Conservation (phyloP, 1,139 yeast genomes). For the Magnusiomyces clavatus region DNA sequence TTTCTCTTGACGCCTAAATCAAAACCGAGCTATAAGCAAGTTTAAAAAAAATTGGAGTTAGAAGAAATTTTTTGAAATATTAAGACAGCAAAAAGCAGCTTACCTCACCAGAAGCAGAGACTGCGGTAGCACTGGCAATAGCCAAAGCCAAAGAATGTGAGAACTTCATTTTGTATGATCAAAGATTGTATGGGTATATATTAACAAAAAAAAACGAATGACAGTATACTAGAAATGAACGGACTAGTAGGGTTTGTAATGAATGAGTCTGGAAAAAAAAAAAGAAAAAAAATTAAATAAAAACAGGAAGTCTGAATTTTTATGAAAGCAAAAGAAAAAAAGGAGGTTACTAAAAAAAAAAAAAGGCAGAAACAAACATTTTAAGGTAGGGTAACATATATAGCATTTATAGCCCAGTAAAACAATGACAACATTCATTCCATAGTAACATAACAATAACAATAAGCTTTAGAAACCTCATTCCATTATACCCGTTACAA, state of each 20-base stretch:
- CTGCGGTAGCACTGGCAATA: conserved; percentile 4
- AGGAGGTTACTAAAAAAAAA: neutral
- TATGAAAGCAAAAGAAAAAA: neutral
- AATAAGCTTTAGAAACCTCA: neutral
- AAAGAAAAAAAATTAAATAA: neutral
- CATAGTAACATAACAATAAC: neutral
- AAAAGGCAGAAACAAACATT: neutral
- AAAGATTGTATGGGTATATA: neutral
- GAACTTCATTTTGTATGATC: conserved; percentile 11
- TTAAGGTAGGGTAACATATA: neutral
- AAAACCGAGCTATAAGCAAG: conserved; percentile 42
- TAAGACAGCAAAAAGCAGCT: conserved; percentile 5
- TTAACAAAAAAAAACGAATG: too few relatives aligned
- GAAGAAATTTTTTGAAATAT: neutral
- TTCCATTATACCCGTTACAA: too few relatives aligned
- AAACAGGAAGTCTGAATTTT: neutral
- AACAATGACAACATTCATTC: neutral
- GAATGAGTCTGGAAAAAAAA: neutral
- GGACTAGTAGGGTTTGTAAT: neutral
- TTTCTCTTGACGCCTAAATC: conserved; percentile 71
- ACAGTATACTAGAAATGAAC: neutral
- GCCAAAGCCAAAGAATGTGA: conserved; percentile 3
- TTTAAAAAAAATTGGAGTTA: conserved; percentile 10
- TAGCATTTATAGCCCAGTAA: neutral
- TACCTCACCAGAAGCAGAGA: conserved; percentile 6